Base-by-base conservation (phyloP, 331 rosid species). In the Acacia pycnantha region DNA sequence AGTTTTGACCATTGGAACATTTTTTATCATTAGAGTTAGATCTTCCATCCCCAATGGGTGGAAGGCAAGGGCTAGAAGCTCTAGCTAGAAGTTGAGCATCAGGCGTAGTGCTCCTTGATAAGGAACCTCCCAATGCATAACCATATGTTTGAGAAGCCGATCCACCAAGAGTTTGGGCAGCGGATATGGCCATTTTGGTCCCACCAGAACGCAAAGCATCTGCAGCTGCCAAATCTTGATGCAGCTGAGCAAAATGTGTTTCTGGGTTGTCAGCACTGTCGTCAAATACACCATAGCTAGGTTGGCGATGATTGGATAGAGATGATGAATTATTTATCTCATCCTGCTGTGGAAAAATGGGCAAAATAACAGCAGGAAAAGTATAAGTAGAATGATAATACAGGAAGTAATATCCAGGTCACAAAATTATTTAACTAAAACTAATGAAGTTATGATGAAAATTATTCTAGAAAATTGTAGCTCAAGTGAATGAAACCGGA, bases 1-100 rank as follows among this genome's bases (percentile, higher is more conserved):
- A 93, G 64, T 88, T 89, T 80, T 97, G 92, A 77, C 92, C 86
- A 18, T 85, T 80, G 56, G 89, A 68, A 81, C 76, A 80, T 81
- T 91, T 89, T 89, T 90, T 95, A 65, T 95, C 97, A 2, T 82
- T 71, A 21, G 90, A 58, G 69, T 81, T 53, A 44, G 78, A 87
- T 83, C 99, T 89, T 70, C 99, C 99, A 56, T 92, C 94, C 33
- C 99, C 99, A 78, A 95, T 93, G 69, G 99, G 97, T 41, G 98
- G 95, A 79, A 89, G 90, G 79, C 97, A 92, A 76, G 98, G 98
- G 84, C 99, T 95, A 47, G 97, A 90, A 72, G 96, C 99, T 88
- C 99, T 92, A 35, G 97, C 94, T 74, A 95, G 81, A 84, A 87
- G 81, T 76, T 92, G 99, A 33, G 96, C 86, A 59, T 95, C 98